Base-by-base conservation (phyloP, 768 basidiomycete species). In the Lentinula sp. region DNA sequence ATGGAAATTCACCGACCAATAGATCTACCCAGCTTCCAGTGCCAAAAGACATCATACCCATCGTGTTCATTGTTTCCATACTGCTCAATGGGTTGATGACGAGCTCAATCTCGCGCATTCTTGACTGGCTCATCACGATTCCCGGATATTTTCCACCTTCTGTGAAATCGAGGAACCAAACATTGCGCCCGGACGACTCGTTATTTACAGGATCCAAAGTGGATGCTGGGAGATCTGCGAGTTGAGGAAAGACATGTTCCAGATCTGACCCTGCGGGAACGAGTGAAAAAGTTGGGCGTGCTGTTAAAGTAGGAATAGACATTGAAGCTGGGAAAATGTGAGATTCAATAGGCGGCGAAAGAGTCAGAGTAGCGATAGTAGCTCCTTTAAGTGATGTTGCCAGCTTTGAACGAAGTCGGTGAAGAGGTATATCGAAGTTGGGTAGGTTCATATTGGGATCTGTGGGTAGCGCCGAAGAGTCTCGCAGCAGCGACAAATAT, bases 101-200 rank as follows among this genome's bases (percentile, higher is more conserved):
- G 8, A 80, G 72, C 65, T 89, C 89, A 57, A 93, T 86, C 45
- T 87, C 88, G 60, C 82, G 80, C 82, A 92, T 83, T 51, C 87
- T 80, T 18, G 81, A 80, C 70, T 91, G 89, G 63, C 83, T 86
- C 77, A 91, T 81, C 13, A 91, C 83, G 48, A 92, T 69, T 21
- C 91, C 90, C 2, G 73, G 72, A 46, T 67, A 69, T 51, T 78
- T 73, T 0, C 81, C 81, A 21, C 78, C 77, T 51, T 77, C 73
- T 1, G 88, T 89, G 66, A 93, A 91, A 68, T 91, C 88, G 23
- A 93, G 79, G 11, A 85, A 75, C 88, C 91, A 92, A 1, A 78
- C 73, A 63, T 79, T 74, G 23, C 76, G 73, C 7, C 65, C 70
- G 18, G 62, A 62, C 23, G 59, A 39, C 50, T 68, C 42, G 5